A percentile compares a stretch with the other conserved stretches of the same genome.
These are phyloP conservation scores for Ustilago loliicola DNA, from an alignment of 1,284 basidiomycete species.

Conservation along the genomic window DNA sequence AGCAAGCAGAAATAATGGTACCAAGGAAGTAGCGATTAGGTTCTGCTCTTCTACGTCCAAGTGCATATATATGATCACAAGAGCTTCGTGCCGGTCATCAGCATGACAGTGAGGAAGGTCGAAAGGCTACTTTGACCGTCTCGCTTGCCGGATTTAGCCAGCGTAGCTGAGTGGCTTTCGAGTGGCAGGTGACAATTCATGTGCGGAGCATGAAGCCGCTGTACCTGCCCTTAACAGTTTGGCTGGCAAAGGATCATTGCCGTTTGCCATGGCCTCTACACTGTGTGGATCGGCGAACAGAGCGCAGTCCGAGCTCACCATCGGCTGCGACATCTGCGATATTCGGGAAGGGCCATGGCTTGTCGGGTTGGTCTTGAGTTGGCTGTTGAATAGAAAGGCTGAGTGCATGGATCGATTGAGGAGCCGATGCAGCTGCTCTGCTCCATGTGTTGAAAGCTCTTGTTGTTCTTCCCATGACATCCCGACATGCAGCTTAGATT, in stretches of 20 bases:
- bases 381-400: not conserved
- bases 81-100: not conserved
- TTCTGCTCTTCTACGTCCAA: not conserved
- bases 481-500: not conserved
- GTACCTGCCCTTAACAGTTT: too few species aligned
- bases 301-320: not conserved
- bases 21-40: not conserved
- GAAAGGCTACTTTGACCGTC: not conserved
- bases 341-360: not conserved
- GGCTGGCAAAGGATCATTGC: not conserved
- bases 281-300: not conserved
- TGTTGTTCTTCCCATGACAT: not conserved
- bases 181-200: not conserved
- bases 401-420: not conserved
- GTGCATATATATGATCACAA: not conserved
- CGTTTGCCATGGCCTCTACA: not conserved
- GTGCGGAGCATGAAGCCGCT: not conserved
- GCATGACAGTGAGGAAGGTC: not conserved
- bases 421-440: not conserved
- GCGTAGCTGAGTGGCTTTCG: too few species aligned
- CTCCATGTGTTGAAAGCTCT: not conserved
- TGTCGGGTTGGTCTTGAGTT: not conserved
- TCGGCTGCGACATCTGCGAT: not conserved
- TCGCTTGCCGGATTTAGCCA: not conserved
- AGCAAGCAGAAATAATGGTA: not conserved